Base-by-base conservation (phyloP, 257 asterid species). In the Solanum okadae region DNA sequence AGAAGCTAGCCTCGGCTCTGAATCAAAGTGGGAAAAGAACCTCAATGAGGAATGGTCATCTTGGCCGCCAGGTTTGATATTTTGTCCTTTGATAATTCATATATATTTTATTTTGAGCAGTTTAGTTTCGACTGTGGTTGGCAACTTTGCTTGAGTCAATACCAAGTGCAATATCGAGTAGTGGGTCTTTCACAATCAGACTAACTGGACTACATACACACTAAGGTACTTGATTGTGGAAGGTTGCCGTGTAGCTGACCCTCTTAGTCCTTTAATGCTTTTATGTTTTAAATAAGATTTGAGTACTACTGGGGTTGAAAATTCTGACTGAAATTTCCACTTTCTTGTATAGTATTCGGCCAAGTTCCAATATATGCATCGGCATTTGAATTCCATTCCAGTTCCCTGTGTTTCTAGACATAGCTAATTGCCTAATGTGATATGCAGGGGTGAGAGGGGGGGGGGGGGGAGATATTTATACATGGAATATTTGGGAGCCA, bases 1-100 rank as follows among this genome's bases (percentile, higher is more conserved):
- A 91, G 98, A 96, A 95, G 99, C 94, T 52, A 95, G 99, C 93
- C 91, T 94, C 77, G 98, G 98, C 87, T 93, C 97, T 61, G 92
- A 87, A 89, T 86, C 92, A 15, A 94, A 94, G 92, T 96, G 99
- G 99, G 94, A 91, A 89, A 90, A 83, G 88, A 91, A 92, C 92
- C 94, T 96, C 89, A 91, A 38, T 3, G 93, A 95, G 85, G 99
- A 95, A 90, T 96, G 97, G 97, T 89, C 92, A 89, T 93, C 98
- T 83, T 96, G 98, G 99, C 97, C 93, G 65, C 92, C 95, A 95
- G 98, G 98, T 95, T 91, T 63, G 88, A 67, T 76, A 87, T 89
- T 88, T 87, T 38, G 40, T 67, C 82, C 35, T 68, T 85, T 85
- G 34, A 27, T 37, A 63, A 44, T 67, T 85, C 63, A 40, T 40